A percentile compares a stretch with the other conserved stretches of the same genome.
Evolutionary conservation across 2,329 filamentous ascomycete species (phyloP).

Genomic region (Stachybotrys elegans): DNA sequence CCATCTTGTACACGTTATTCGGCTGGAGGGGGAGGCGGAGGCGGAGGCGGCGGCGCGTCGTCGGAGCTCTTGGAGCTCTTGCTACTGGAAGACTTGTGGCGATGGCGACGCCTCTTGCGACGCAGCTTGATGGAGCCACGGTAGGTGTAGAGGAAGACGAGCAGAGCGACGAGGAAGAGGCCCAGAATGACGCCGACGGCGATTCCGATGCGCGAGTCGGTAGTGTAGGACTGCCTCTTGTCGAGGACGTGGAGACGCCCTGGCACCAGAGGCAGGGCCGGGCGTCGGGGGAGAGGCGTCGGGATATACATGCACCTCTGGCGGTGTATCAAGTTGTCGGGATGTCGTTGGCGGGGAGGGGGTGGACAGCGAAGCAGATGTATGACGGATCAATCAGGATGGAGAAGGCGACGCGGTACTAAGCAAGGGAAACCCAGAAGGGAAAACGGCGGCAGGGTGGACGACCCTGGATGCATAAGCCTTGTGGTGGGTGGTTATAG

Average conservation of each 20-base stretch:
- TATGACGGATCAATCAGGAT: too few relatives aligned
- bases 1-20: too few relatives aligned
- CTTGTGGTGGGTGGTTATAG: too few relatives aligned
- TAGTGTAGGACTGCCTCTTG: slow-evolving; percentile 22
- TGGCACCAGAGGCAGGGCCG: neutral
- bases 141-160: slow-evolving; percentile 35
- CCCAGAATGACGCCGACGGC: slow-evolving; percentile 36
- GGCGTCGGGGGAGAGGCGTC: slow-evolving; percentile 5
- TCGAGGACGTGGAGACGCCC: slow-evolving; percentile 4
- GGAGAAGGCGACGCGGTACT: too few relatives aligned
- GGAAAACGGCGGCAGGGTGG: too few relatives aligned
- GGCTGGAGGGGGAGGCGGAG: neutral
- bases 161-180: slow-evolving; percentile 30
- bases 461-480: too few relatives aligned
- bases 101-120: slow-evolving; percentile 18
- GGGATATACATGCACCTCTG: slow-evolving; percentile 28
- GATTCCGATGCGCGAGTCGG: slow-evolving; percentile 37
- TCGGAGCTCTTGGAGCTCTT: slow-evolving; percentile 25
- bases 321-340: too few relatives aligned
- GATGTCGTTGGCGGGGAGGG: too few relatives aligned
- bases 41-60: slow-evolving; percentile 11
- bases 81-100: slow-evolving; percentile 22
- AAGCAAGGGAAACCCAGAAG: too few relatives aligned
- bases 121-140: slow-evolving; percentile 30
- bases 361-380: too few relatives aligned